Percentiles rank a stretch among this genome's conserved stretches.
Evolutionary conservation across 345 rosid species (phyloP).

Genomic region (Stellera chamaejasme): DNA sequence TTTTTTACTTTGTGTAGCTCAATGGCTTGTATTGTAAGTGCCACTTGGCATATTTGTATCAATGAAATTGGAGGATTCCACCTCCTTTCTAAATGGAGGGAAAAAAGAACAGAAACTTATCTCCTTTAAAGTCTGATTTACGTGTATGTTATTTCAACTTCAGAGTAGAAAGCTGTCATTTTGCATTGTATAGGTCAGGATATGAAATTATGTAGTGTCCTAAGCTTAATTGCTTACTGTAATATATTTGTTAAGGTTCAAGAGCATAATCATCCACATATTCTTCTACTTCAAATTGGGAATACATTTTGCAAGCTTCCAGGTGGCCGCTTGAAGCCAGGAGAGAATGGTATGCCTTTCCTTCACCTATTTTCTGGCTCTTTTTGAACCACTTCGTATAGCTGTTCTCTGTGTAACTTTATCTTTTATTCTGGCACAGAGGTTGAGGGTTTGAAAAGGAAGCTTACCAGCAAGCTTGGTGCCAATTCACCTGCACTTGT

Average conservation of each 20-base stretch:
- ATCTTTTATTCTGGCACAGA: slow-evolving; percentile 31
- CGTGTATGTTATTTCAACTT: too few relatives aligned
- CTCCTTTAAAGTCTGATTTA: too few relatives aligned
- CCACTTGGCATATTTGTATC: too few relatives aligned
- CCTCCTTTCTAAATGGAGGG: too few relatives aligned
- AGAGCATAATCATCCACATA: slow-evolving; percentile 95
- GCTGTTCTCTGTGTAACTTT: neutral
- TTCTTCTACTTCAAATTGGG: slow-evolving; percentile 94
- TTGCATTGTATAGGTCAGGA: too few relatives aligned
- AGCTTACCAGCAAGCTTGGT: slow-evolving; percentile 92
- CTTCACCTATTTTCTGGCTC: neutral
- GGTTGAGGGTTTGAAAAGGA: slow-evolving; percentile 90
- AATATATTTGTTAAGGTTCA: slow-evolving; percentile 47
- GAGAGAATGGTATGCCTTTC: slow-evolving; percentile 71
- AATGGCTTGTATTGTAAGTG: too few relatives aligned
- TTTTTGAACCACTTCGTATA: neutral
- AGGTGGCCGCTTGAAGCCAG: slow-evolving; percentile 94
- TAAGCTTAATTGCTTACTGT: too few relatives aligned
- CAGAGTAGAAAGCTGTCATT: too few relatives aligned
- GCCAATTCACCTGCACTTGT: slow-evolving; percentile 72
- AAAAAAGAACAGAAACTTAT: too few relatives aligned
- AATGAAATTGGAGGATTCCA: too few relatives aligned
- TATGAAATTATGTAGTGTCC: too few relatives aligned
- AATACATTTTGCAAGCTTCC: slow-evolving; percentile 98
- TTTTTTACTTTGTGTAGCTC: too few relatives aligned